phyloP scores from a whole-genome alignment of 2,329 filamentous ascomycete species.

The Aspergillus hiratsukae region DNA sequence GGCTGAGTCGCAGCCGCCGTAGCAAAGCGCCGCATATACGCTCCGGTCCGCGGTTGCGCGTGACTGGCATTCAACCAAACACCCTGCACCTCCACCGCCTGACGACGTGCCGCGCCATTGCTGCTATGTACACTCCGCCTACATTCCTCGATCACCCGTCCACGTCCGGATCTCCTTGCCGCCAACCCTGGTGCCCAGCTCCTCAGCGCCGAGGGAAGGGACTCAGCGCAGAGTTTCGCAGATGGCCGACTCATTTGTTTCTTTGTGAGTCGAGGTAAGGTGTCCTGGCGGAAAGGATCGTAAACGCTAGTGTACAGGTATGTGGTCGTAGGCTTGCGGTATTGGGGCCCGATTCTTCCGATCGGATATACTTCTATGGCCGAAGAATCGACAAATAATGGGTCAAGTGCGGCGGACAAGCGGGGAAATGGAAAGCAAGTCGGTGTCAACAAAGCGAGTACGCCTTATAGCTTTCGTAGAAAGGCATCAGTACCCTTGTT shows the following conservation, averaged over 20 bases:
- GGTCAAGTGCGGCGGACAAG: not conserved
- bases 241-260: conserved; percentile 28
- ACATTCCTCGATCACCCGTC: conserved; percentile 13
- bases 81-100: not conserved
- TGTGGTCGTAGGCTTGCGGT: not conserved
- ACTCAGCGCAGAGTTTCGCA: conserved; percentile 27
- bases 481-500: not conserved
- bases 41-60: not conserved
- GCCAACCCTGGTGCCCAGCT: conserved; percentile 14
- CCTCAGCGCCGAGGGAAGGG: conserved; percentile 23
- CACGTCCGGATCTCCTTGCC: conserved; percentile 16
- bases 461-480: not conserved
- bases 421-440: not conserved
- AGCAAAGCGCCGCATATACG: conserved; percentile 13
- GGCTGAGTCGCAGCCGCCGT: conserved; percentile 6
- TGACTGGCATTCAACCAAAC: not conserved
- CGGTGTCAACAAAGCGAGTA: not conserved
- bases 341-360: not conserved
- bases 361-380: not conserved
- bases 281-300: not conserved
- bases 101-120: not conserved
- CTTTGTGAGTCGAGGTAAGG: not conserved
- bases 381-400: not conserved
- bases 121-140: conserved; percentile 14
- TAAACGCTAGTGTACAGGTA: not conserved